Evolutionary conservation across 768 basidiomycete species (phyloP).

Genomic region (Strobilomyces confusus): DNA sequence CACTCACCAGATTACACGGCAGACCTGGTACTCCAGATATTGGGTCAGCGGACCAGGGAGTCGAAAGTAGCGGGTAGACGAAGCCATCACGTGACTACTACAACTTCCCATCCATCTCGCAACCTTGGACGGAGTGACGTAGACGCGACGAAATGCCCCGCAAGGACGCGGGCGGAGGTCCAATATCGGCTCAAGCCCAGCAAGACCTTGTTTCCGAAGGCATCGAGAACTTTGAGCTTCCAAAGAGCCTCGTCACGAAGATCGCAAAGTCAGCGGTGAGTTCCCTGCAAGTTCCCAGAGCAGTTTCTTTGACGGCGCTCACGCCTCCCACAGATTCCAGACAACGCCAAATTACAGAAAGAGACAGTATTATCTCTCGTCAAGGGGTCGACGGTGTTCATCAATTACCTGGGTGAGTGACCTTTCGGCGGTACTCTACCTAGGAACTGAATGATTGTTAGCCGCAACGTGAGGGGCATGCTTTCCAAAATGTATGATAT

Average conservation of each 20-base stretch:
- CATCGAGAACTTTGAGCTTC: slow-evolving; percentile 87
- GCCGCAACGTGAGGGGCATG: slow-evolving; percentile 41
- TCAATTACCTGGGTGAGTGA: slow-evolving; percentile 80
- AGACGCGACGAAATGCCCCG: slow-evolving; percentile 53
- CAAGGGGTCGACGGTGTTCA: slow-evolving; percentile 91
- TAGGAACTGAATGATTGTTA: slow-evolving; percentile 17
- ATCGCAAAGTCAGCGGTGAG: slow-evolving; percentile 82
- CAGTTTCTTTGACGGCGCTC: not conserved
- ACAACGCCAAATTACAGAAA: slow-evolving; percentile 83
- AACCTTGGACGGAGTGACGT: not conserved
- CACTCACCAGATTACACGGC: slow-evolving; percentile 7
- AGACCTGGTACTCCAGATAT: not conserved
- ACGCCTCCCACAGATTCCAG: slow-evolving; percentile 60
- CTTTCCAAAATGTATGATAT: not conserved
- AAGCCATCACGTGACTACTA: slow-evolving; percentile 5
- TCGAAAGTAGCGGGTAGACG: not conserved
- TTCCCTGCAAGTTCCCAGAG: slow-evolving; percentile 43
- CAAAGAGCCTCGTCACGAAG: slow-evolving; percentile 75
- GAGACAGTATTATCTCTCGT: slow-evolving; percentile 82
- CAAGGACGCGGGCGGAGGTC: slow-evolving; percentile 53
- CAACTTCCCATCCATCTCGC: too few species aligned
- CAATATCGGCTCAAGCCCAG: slow-evolving; percentile 69
- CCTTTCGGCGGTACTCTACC: not conserved
- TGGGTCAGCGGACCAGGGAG: not conserved
- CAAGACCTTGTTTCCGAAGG: slow-evolving; percentile 79